Conservation (phyloP, 2,329 filamentous ascomycete genomes). For the Stagonosporopsis vannaccii region DNA sequence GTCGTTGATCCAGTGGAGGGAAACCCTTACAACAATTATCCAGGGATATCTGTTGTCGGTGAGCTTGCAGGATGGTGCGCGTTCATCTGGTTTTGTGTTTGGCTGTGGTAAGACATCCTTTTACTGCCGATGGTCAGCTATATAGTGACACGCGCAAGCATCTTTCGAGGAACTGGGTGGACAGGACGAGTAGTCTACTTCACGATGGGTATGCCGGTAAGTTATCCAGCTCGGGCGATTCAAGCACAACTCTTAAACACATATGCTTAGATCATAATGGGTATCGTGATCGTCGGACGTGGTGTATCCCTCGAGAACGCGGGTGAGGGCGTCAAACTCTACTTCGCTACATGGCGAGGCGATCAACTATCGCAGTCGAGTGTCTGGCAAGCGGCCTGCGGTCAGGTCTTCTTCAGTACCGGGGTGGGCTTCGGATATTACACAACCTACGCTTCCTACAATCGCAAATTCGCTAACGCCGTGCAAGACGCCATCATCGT, state of each 20-base stretch:
- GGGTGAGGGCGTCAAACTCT: slow-evolving; percentile 17
- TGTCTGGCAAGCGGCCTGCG: neutral
- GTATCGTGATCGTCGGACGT: neutral
- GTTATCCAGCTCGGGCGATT: neutral
- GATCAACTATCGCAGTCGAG: neutral
- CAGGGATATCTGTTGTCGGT: neutral
- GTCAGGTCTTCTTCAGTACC: slow-evolving; percentile 61
- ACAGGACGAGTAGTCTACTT: slow-evolving; percentile 31
- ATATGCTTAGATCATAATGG: slow-evolving; percentile 7
- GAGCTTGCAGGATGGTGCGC: neutral
- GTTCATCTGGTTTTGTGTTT: neutral
- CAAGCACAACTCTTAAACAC: neutral
- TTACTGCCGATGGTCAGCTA: neutral
- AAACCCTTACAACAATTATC: neutral
- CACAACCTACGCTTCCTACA: slow-evolving; percentile 62
- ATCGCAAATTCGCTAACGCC: slow-evolving; percentile 60
- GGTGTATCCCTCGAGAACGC: slow-evolving; percentile 7
- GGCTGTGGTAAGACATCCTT: neutral
- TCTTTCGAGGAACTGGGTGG: slow-evolving; percentile 28
- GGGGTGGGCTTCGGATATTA: slow-evolving; percentile 55
- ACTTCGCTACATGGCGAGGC: slow-evolving; percentile 20
- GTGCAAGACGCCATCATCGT: slow-evolving; percentile 63
- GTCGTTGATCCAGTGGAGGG: slow-evolving; percentile 14
- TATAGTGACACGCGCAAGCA: neutral
- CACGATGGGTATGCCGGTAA: slow-evolving; percentile 31